Evolutionary conservation across 371 early-diverging fungal genomes (phyloP).

Genomic region (Capillidium rhysosporum): DNA sequence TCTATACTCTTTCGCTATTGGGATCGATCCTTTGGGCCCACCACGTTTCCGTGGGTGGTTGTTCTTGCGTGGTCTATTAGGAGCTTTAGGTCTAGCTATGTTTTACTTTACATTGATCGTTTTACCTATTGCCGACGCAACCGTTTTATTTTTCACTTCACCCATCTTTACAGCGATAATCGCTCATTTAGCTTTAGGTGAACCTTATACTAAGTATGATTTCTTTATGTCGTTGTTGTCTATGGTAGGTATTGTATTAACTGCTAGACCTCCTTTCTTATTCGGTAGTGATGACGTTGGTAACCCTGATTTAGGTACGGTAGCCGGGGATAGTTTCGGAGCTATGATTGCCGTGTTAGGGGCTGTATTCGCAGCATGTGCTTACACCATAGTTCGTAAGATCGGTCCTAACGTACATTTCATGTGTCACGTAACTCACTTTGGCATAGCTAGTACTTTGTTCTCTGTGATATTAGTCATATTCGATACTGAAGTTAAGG

Average conservation of each 20-base stretch:
- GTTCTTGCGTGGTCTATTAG: constrained; percentile 37
- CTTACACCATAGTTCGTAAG: constrained; percentile 49
- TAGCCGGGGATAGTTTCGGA: not conserved
- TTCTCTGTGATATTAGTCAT: constrained; percentile 14
- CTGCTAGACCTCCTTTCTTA: constrained; percentile 37
- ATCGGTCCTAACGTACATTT: constrained; percentile 38
- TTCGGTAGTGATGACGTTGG: constrained; percentile 14
- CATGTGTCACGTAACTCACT: constrained; percentile 54
- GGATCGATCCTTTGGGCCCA: constrained; percentile 32
- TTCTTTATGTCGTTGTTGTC: constrained; percentile 25
- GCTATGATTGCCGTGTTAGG: constrained; percentile 1
- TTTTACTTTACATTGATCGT: constrained; percentile 48
- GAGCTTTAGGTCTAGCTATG: constrained; percentile 40
- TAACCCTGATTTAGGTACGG: not conserved
- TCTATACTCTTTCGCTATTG: constrained; percentile 21
- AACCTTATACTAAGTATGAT: constrained; percentile 40
- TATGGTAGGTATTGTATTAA: constrained; percentile 38
- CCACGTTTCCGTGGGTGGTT: constrained; percentile 24
- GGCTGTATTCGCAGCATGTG: constrained; percentile 18
- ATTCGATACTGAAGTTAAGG: constrained; percentile 2
- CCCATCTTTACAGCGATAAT: constrained; percentile 54
- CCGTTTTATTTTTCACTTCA: constrained; percentile 54
- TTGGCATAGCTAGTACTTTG: constrained; percentile 32
- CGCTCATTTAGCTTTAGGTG: constrained; percentile 35
- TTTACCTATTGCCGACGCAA: constrained; percentile 52